Conservation (phyloP, 2,329 filamentous ascomycete species). For the Colletotrichum orchidophilum region DNA sequence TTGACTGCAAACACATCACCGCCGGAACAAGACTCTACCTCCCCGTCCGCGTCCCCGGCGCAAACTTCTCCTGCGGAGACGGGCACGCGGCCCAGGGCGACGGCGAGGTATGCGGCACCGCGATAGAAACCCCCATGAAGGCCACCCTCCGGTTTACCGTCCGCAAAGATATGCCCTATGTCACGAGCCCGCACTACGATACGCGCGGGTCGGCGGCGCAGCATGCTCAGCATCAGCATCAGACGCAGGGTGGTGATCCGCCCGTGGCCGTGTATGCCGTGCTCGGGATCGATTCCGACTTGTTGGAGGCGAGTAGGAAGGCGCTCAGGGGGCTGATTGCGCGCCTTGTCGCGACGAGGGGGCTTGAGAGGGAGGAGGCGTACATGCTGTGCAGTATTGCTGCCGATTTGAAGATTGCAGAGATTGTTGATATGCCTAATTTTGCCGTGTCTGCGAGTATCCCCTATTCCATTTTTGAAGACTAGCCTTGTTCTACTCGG, state of each 20-base stretch:
- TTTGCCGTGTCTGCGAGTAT: conserved; percentile 60
- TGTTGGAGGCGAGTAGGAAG: conserved; percentile 58
- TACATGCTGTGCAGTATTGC: conserved; percentile 63
- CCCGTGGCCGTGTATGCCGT: conserved; percentile 53
- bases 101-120: conserved; percentile 65
- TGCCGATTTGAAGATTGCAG: conserved; percentile 59
- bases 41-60: conserved; percentile 58
- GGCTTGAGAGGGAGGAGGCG: conserved; percentile 54
- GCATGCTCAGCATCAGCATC: conserved; percentile 37
- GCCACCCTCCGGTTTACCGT: conserved; percentile 59
- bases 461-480: conserved; percentile 56
- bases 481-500: neutral
- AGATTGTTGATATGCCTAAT: conserved; percentile 64
- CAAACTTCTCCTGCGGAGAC: conserved; percentile 63
- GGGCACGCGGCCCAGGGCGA: conserved; percentile 64
- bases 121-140: conserved; percentile 62
- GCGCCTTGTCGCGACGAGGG: conserved; percentile 58
- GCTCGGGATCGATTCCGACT: conserved; percentile 56
- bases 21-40: conserved; percentile 57
- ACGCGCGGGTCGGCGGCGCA: conserved; percentile 41
- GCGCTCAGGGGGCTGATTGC: conserved; percentile 57
- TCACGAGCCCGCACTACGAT: conserved; percentile 58
- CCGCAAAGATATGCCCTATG: conserved; percentile 55
- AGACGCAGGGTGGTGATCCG: conserved; percentile 37
- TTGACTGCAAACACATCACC: conserved; percentile 61